A percentile compares a stretch with the other conserved stretches of the same genome.
phyloP scores from a whole-genome alignment of 345 rosid genomes.

The Populus ilicifolia region DNA sequence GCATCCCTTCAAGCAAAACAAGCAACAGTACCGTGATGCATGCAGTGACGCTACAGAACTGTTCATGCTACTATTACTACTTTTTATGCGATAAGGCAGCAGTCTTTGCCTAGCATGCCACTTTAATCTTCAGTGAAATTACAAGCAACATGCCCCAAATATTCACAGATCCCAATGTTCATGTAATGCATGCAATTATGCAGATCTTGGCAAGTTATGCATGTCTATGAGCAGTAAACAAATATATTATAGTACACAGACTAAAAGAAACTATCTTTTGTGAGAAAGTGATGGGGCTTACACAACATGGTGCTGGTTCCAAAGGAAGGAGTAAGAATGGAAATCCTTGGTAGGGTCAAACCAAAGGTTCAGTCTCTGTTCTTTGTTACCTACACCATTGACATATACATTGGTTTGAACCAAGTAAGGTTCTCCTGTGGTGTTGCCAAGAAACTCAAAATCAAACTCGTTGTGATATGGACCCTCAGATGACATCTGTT shows the following conservation, averaged over 20 bases:
- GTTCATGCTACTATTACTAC: too few relatives aligned
- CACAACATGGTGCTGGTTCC: slow-evolving; percentile 88
- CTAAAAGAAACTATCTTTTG: neutral
- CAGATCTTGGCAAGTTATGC: neutral
- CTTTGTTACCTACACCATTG: slow-evolving; percentile 93
- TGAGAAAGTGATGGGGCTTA: slow-evolving; percentile 30
- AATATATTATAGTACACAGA: too few relatives aligned
- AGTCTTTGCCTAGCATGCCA: neutral
- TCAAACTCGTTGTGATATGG: slow-evolving; percentile 89
- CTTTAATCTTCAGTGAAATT: neutral
- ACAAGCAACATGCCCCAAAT: neutral
- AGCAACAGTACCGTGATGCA: neutral
- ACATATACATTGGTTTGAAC: slow-evolving; percentile 88
- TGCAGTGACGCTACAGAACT: too few relatives aligned
- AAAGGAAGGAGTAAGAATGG: slow-evolving; percentile 74
- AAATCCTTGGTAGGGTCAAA: slow-evolving; percentile 93
- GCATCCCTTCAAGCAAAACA: too few relatives aligned
- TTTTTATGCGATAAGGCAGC: neutral
- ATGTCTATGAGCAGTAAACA: neutral
- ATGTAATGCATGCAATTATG: neutral
- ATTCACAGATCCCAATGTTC: neutral
- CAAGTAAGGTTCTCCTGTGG: slow-evolving; percentile 83
- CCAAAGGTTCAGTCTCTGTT: slow-evolving; percentile 89
- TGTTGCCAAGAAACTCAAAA: slow-evolving; percentile 92
- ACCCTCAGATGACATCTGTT: slow-evolving; percentile 97